Base-by-base conservation (phyloP, 768 basidiomycete genomes). In the Mycena maculata region DNA sequence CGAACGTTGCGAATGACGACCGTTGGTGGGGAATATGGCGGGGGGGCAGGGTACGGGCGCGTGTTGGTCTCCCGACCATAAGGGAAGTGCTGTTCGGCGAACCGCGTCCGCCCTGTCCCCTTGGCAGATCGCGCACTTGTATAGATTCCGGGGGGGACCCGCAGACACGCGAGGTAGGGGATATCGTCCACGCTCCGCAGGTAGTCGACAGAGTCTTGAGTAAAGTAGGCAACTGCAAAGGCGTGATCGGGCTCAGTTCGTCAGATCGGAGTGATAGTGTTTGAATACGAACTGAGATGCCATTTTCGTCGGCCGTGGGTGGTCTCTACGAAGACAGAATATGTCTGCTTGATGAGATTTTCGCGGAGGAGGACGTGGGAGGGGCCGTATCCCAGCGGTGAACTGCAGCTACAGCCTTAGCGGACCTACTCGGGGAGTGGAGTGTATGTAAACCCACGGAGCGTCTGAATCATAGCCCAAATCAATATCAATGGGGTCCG, bases 341-440 rank as follows among this genome's bases (percentile, higher is more conserved):
- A 94, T 0, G 92, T 93, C 75, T 94, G 92, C 73, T 93, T 93
- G 63, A 92, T 84, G 30, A 93, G 83, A 53, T 84, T 83, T 39
- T 85, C 79, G 49, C 84, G 81, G 23, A 72, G 72, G 30, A 72
- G 72, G 23, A 78, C 80, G 63, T 76, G 75, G 63, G 63, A 59
- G 23, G 73, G 72, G 9, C 64, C 60, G 50, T 73, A 63, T 47
- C 65, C 73, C n/a, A 70, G 60, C 25, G 70, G 71, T 23, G 72
- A 73, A 38, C 79, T 77, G 63, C 23, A 63, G 61, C 52, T n/a
- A 36, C 47, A 53, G 39, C 55, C 13, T 65, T 41, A 60, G 59
- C 48, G 23, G 20, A 25, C 30, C 54, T 28, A 25, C 20, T 54
- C 27, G 31, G 48, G 36, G 50, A 38, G 57, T 48, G 47, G 53